Conservation (phyloP, 1,284 basidiomycete species). For the Neolentinus lepideus region DNA sequence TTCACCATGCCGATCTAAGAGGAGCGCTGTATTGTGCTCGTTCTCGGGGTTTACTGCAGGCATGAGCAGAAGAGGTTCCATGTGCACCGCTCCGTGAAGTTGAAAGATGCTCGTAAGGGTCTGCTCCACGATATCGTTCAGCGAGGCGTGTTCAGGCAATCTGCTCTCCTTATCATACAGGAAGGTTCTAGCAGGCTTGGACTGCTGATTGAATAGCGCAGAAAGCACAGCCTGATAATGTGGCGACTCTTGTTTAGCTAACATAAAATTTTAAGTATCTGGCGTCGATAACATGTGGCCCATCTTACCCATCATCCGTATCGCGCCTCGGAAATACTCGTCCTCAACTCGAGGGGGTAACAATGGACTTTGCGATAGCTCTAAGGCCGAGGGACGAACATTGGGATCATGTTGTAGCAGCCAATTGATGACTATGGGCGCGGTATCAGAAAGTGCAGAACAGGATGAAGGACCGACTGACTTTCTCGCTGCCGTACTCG, state of each 20-base stretch:
- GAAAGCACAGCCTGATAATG: constrained; percentile 67
- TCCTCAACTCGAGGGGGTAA: constrained; percentile 75
- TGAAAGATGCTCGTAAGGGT: constrained; percentile 74
- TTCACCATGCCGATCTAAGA: constrained; percentile 81
- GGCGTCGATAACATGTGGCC: too few species aligned
- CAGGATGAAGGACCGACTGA: constrained; percentile 25
- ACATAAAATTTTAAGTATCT: constrained; percentile 1
- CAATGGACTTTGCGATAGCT: constrained; percentile 76
- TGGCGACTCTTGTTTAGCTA: constrained; percentile 68
- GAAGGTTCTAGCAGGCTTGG: constrained; percentile 62
- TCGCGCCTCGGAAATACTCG: constrained; percentile 77
- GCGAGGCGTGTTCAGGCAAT: constrained; percentile 62
- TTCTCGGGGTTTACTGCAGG: constrained; percentile 61
- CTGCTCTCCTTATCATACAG: constrained; percentile 76
- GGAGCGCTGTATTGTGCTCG: constrained; percentile 55
- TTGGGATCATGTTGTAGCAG: constrained; percentile 82
- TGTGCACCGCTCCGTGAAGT: constrained; percentile 85
- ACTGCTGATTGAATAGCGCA: constrained; percentile 64
- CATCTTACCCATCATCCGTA: constrained; percentile 68
- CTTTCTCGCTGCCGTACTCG: constrained; percentile 62
- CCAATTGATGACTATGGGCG: constrained; percentile 61
- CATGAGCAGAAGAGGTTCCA: constrained; percentile 78
- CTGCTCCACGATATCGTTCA: constrained; percentile 76
- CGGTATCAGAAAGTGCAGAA: constrained; percentile 8
- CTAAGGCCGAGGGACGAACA: constrained; percentile 78